Evolutionary conservation across 148 eudicot species (phyloP).

Genomic region (Heliosperma pusillum): DNA sequence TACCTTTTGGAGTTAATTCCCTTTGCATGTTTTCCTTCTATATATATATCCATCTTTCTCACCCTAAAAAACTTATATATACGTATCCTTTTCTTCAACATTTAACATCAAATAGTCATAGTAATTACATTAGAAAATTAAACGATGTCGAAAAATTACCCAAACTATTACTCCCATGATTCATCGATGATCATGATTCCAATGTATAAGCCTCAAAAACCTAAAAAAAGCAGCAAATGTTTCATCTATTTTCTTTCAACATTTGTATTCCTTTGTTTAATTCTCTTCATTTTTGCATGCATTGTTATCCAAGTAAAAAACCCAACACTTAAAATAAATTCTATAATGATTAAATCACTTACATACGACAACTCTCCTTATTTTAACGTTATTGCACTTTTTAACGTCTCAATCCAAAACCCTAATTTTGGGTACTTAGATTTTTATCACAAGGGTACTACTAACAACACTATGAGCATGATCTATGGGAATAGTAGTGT

Average conservation of each 20-base stretch:
- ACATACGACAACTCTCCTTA: not conserved
- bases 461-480: not conserved
- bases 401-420: constrained; percentile 1
- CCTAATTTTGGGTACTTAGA: constrained; percentile 7
- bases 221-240: constrained; percentile 10
- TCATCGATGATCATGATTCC: constrained; percentile 9
- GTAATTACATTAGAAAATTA: not conserved
- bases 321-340: constrained; percentile 6
- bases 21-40: too few species aligned
- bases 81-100: too few species aligned
- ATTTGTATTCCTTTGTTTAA: constrained; percentile 5
- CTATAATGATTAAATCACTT: constrained; percentile 4
- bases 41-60: too few species aligned
- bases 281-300: constrained; percentile 6
- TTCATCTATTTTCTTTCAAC: not conserved
- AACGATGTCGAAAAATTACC: constrained; percentile 1
- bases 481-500: not conserved
- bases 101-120: too few species aligned
- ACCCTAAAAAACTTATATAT: too few species aligned
- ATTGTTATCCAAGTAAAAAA: constrained; percentile 2
- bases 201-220: constrained; percentile 1
- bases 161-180: not conserved
- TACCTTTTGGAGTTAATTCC: too few species aligned
- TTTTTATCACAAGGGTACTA: not conserved
- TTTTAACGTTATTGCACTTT: not conserved